Conservation (phyloP, 1,139 yeast genomes). For the Yamadazyma diospyri region DNA sequence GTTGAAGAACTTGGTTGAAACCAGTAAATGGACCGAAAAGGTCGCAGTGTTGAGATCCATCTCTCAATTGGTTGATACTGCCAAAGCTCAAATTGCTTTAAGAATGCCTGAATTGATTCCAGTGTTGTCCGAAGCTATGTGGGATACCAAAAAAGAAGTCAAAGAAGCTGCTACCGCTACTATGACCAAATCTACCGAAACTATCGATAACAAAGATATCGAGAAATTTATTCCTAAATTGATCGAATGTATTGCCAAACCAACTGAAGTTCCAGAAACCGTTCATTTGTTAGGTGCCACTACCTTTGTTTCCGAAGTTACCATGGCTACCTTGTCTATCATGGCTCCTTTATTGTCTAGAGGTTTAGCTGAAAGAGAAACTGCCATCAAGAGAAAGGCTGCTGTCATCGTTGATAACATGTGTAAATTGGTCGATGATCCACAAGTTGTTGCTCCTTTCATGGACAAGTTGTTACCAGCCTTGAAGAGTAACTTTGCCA, state of each 20-base stretch:
- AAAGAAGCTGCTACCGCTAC: slow-evolving; percentile 95
- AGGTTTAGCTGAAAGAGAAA: slow-evolving; percentile 99
- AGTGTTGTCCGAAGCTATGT: slow-evolving; percentile 97
- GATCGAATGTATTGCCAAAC: slow-evolving; percentile 95
- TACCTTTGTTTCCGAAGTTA: slow-evolving; percentile 98
- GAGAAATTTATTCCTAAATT: slow-evolving; percentile 98
- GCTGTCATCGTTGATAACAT: slow-evolving; percentile 99
- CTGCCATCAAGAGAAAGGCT: slow-evolving; percentile 98
- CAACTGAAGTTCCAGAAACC: slow-evolving; percentile 97
- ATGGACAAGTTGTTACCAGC: slow-evolving; percentile 94
- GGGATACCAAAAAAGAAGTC: slow-evolving; percentile 99
- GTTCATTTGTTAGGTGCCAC: slow-evolving; percentile 99
- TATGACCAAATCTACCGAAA: slow-evolving; percentile 93
- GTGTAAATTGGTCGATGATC: slow-evolving; percentile 99
- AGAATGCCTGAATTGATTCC: slow-evolving; percentile 99
- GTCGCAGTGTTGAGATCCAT: slow-evolving; percentile 83
- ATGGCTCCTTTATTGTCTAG: slow-evolving; percentile 98
- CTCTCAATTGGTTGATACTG: slow-evolving; percentile 85
- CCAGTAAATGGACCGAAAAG: slow-evolving; percentile 99
- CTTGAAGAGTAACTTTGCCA: slow-evolving; percentile 86
- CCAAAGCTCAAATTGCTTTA: slow-evolving; percentile 93
- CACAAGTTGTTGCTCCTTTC: slow-evolving; percentile 99
- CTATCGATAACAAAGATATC: slow-evolving; percentile 99
- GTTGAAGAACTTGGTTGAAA: slow-evolving; percentile 60
- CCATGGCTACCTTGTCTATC: slow-evolving; percentile 98